phyloP scores from a whole-genome alignment of 1,284 basidiomycete genomes.

The Meira miltonrushii region DNA sequence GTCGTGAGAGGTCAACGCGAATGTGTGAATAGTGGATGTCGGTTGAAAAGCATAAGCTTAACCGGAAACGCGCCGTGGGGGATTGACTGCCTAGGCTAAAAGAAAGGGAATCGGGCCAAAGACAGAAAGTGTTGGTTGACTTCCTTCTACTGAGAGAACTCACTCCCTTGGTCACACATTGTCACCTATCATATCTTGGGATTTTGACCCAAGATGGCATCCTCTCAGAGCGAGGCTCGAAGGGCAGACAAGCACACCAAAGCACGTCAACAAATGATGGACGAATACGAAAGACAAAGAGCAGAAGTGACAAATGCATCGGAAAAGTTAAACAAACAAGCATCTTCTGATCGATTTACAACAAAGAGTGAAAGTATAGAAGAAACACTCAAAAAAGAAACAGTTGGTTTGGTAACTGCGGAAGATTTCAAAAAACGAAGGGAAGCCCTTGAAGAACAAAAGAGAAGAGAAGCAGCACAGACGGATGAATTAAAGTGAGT shows the following conservation, averaged over 20 bases:
- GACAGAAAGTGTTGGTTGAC: no score
- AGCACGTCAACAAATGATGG: conserved; percentile 52
- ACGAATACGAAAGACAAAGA: conserved; percentile 84
- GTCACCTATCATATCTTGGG: no score
- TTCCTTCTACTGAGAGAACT: no score
- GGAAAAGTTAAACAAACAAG: conserved; percentile 41
- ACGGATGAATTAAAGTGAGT: conserved; percentile 29
- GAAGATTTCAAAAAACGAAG: conserved; percentile 75
- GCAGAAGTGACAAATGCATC: conserved; percentile 63
- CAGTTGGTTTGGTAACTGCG: conserved; percentile 84
- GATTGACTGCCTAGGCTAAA: no score
- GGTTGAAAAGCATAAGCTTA: no score
- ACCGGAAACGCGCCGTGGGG: no score
- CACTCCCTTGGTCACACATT: no score
- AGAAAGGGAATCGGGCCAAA: no score
- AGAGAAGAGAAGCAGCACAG: conserved; percentile 76
- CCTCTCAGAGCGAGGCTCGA: conserved; percentile 30
- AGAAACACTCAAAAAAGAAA: conserved; percentile 84
- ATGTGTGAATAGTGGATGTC: no score
- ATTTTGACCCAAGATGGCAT: conserved; percentile 21
- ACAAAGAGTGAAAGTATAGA: conserved; percentile 92
- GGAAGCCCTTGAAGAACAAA: conserved; percentile 85
- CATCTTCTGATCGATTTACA: conserved; percentile 69
- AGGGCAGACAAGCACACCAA: conserved; percentile 36
- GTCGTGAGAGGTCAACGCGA: no score